Base-by-base conservation (phyloP, 1,139 yeast genomes). In the Petasospora rhodanensis region DNA sequence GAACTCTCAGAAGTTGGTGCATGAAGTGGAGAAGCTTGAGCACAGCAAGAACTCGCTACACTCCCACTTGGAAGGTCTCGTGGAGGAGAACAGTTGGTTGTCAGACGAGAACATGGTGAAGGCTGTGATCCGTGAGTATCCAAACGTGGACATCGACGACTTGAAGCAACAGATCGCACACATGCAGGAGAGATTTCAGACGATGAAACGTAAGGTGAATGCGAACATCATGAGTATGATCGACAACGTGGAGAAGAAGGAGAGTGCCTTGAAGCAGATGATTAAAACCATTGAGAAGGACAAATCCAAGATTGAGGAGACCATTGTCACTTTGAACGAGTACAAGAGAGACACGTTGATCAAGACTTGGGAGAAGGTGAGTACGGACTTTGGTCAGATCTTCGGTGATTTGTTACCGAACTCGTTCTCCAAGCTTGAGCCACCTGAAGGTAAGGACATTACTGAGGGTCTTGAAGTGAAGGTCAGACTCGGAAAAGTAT, bases 191-290 rank as follows among this genome's bases (percentile, higher is more conserved):
- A 71, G 78, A 41, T 78, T 78, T 51, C 73, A 75, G 41, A 76
- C 76, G n/a, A 78, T 89, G 83, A 81, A 76, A 61, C 70, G 89
- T 40, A 83, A 79, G 46, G 95, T 91, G 19, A 89, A 89, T 52
- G 73, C 84, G 10, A 83, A 87, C 52, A 91, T 91, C 42, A 85
- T 89, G 89, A 79, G 80, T 49, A 84, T 87, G 86, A 86, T 93
- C 46, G 97, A 89, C 51, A 84, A 81, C 45, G 95, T 87, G 14
- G 96, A 89, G 55, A 84, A 82, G 67, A 86, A 87, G 54, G 97
- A 89, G 55, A 60, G 69, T 3, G 70, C 91, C 7, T 68, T 93
- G 49, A 79, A 76, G 47, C 73, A 75, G 7, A 87, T 86, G 89
- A 81, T 93, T 39, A 73, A 70, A 36, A 87, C 95, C 5, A 87